These are phyloP conservation scores for Mortierella sp. DNA, from an alignment of 371 early-diverging fungal genomes.

Conservation along the genomic window DNA sequence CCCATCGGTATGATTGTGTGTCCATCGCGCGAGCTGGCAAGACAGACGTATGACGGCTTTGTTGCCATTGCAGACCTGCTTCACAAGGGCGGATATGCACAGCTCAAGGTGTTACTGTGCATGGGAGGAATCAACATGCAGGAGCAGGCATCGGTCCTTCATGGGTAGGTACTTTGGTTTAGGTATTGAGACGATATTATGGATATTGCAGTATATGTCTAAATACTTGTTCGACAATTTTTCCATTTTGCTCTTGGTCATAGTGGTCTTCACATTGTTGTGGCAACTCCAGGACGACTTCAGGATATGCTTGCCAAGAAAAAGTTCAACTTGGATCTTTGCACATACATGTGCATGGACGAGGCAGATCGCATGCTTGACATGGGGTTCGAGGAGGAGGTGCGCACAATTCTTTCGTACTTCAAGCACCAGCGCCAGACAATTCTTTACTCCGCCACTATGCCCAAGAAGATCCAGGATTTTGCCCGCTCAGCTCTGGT, in stretches of 20 bases:
- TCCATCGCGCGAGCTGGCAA: slow-evolving; percentile 91
- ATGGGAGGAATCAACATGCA: slow-evolving; percentile 96
- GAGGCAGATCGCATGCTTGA: slow-evolving; percentile 99
- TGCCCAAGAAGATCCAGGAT: slow-evolving; percentile 98
- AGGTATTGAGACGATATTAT: not conserved
- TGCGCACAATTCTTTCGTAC: slow-evolving; percentile 92
- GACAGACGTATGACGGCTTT: slow-evolving; percentile 86
- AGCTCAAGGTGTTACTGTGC: slow-evolving; percentile 82
- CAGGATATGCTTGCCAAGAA: slow-evolving; percentile 86
- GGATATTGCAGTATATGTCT: not conserved
- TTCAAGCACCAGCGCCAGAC: slow-evolving; percentile 94
- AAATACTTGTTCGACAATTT: too few species aligned
- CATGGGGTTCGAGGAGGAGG: slow-evolving; percentile 97
- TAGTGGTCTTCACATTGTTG: slow-evolving; percentile 79
- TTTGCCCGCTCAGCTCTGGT: slow-evolving; percentile 93
- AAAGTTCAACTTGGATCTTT: slow-evolving; percentile 83
- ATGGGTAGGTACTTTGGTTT: slow-evolving; percentile 54
- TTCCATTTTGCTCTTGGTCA: not conserved
- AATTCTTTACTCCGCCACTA: slow-evolving; percentile 94
- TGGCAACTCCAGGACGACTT: slow-evolving; percentile 97
- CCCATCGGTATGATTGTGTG: slow-evolving; percentile 91
- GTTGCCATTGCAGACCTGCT: slow-evolving; percentile 73
- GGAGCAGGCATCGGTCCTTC: slow-evolving; percentile 81
- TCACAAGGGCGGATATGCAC: slow-evolving; percentile 74
- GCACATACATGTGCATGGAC: slow-evolving; percentile 93